These are phyloP conservation scores for Meira nashicola DNA, from an alignment of 1,284 basidiomycete species.

Conservation along the genomic window DNA sequence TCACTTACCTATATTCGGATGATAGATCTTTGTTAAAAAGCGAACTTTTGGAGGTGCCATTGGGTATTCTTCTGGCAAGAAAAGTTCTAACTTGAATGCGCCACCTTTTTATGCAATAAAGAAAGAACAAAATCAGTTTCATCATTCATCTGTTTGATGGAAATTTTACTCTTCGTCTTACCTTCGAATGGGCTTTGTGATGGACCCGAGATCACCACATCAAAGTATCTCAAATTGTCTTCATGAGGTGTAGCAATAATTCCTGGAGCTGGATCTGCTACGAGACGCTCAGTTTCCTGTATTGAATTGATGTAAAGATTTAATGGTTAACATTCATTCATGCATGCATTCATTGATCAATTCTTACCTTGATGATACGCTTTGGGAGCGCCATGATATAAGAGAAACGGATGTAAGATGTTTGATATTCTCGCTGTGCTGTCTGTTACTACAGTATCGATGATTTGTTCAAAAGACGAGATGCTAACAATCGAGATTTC, in stretches of 20 bases:
- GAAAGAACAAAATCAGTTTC: neutral
- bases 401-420: too few species aligned
- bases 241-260: conserved; percentile 91
- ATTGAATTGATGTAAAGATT: conserved; percentile 1
- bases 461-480: too few species aligned
- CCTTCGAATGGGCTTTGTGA: conserved; percentile 83
- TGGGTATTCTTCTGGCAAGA: conserved; percentile 96
- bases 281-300: conserved; percentile 93
- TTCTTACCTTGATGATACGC: conserved; percentile 52
- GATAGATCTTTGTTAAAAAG: conserved; percentile 99
- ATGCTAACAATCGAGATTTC: too few species aligned
- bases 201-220: conserved; percentile 92
- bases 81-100: conserved; percentile 88
- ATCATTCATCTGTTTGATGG: neutral
- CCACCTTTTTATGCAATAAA: conserved; percentile 74
- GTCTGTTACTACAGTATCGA: too few species aligned
- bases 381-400: conserved; percentile 45
- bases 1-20: conserved; percentile 89
- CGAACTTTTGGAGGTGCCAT: conserved; percentile 99
- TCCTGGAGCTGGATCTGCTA: conserved; percentile 91
- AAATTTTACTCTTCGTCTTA: conserved; percentile 13
- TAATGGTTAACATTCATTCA: conserved; percentile 1
- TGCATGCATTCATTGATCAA: too few species aligned
- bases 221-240: conserved; percentile 96
- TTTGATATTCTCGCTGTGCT: too few species aligned